Base-by-base conservation (phyloP, 345 rosid genomes). In the Pistacia vera region DNA sequence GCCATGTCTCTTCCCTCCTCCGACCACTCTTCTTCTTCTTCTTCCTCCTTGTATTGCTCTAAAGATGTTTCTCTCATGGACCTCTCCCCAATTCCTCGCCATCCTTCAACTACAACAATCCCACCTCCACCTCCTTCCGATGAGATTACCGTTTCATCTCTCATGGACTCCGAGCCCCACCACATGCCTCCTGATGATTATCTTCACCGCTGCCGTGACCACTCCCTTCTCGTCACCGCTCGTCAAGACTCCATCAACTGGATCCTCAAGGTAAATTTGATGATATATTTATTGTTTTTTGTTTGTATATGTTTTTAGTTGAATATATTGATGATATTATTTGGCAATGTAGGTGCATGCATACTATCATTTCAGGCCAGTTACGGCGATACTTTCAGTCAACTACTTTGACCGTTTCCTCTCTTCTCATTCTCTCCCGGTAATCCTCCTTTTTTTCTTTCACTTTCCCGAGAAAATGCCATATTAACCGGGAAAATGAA, bases 161-260 rank as follows among this genome's bases (percentile, higher is more conserved):
- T 90, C 56, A 71, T 90, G 33, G 86, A 80, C 62, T 71, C 78
- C 49, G 93, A 90, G 66, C 38, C 66, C 44, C 78, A 61, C 69
- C 82, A 77, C 67, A 76, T 81, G 84, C 90, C 88, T 4, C 68
- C 2, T 3, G 44, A 65, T 20, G 89, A 85, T 82, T 88, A 86
- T 73, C 83, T 81, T 72, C 80, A 46, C 14, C 89, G 85, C 62
- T 86, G 77, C 84, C 89, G 80, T 35, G 73, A 75, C 83, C 82
- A 87, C 28, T 74, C 85, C 78, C n/a, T 85, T 68, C 77, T 82
- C 85, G 77, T 74, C 78, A 85, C 90, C 66, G 85, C 91, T 14
- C 90, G 93, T 33, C 93, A 88, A 72, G 93, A 90, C 76, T 90
- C 89, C 80, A 86, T 90, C 65, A 90, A 84, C 78, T 90, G 92